A percentile compares a stretch with the other conserved stretches of the same genome.
Conservation (phyloP, 2,329 filamentous ascomycete genomes). For the Orbilia blumenaviensis region DNA sequence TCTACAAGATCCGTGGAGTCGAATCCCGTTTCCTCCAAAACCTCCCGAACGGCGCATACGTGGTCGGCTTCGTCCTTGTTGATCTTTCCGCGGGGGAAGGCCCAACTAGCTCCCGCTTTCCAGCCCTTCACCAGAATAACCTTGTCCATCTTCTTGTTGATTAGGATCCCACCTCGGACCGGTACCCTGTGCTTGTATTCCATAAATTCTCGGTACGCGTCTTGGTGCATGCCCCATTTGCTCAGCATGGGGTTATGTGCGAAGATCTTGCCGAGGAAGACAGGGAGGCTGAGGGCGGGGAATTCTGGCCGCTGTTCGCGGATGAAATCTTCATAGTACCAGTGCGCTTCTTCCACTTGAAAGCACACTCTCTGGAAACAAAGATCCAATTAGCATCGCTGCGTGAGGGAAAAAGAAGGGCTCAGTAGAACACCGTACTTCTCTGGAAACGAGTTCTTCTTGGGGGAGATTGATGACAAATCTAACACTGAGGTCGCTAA, state of each 20-base stretch:
- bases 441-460: constrained; percentile 87
- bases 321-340: constrained; percentile 99
- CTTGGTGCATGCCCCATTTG: constrained; percentile 73
- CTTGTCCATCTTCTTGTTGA: constrained; percentile 93
- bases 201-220: constrained; percentile 89
- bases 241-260: constrained; percentile 86
- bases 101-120: constrained; percentile 97
- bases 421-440: constrained; percentile 60
- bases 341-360: constrained; percentile 98
- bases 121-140: constrained; percentile 94
- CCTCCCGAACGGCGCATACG: constrained; percentile 91
- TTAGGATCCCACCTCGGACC: constrained; percentile 89
- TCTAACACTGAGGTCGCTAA: constrained; percentile 62
- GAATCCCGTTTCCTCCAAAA: constrained; percentile 94
- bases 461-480: constrained; percentile 97
- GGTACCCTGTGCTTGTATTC: constrained; percentile 94
- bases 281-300: constrained; percentile 76
- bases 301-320: constrained; percentile 78
- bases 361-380: constrained; percentile 87
- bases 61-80: constrained; percentile 96
- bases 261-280: constrained; percentile 89
- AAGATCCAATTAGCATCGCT: neutral
- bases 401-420: neutral
- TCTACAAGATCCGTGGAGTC: constrained; percentile 81
- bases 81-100: constrained; percentile 95